These are phyloP conservation scores for Colletotrichum cereale DNA, from an alignment of 2,329 filamentous ascomycete species.

Conservation along the genomic window DNA sequence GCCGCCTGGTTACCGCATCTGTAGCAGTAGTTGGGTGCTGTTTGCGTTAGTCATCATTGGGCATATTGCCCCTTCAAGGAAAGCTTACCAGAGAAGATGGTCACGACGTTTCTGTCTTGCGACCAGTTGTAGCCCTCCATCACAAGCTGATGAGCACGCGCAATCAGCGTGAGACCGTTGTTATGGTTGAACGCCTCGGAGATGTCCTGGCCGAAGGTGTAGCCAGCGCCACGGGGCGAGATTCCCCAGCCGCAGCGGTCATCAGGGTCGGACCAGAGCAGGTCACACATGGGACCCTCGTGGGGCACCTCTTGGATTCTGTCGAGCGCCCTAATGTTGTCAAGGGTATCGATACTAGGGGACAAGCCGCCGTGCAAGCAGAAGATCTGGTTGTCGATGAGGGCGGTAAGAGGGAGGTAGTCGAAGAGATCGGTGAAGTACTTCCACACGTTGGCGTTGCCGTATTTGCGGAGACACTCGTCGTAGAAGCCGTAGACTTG, in stretches of 20 bases:
- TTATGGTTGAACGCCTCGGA: constrained; percentile 99
- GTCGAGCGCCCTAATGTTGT: constrained; percentile 95
- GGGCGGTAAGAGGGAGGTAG: constrained; percentile 94
- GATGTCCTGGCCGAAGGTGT: constrained; percentile 97
- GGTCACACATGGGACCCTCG: constrained; percentile 97
- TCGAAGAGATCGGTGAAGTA: constrained; percentile 99
- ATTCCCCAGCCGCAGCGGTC: constrained; percentile 97
- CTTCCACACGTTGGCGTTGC: constrained; percentile 99
- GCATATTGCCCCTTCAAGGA: constrained; percentile 40
- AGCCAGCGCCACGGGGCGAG: constrained; percentile 92
- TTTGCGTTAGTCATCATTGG: constrained; percentile 41
- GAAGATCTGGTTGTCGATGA: constrained; percentile 99
- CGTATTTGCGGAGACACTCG: constrained; percentile 98
- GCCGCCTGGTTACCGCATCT: constrained; percentile 98
- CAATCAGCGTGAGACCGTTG: constrained; percentile 95
- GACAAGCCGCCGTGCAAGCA: constrained; percentile 97
- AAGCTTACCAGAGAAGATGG: constrained; percentile 90
- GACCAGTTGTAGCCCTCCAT: constrained; percentile 99
- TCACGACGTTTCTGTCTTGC: constrained; percentile 97
- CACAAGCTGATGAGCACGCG: constrained; percentile 95
- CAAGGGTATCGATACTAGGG: constrained; percentile 94
- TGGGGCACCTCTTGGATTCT: constrained; percentile 98
- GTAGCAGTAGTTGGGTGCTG: constrained; percentile 96
- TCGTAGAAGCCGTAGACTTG: constrained; percentile 99
- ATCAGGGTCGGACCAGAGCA: constrained; percentile 98